Base-by-base conservation (phyloP, 805 yeast species). In the Kregervanrija fluxuum region DNA sequence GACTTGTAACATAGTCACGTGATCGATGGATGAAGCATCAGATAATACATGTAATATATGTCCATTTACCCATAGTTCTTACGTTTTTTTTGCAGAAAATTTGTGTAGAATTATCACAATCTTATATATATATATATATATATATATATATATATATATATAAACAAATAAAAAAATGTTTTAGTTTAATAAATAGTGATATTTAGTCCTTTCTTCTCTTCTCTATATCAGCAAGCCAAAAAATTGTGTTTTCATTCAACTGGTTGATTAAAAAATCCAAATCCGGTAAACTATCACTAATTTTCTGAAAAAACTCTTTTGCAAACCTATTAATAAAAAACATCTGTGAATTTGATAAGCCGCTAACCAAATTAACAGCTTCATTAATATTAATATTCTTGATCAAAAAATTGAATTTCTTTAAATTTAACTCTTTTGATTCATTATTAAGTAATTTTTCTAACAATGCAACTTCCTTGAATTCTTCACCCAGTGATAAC, bases 261-360 rank as follows among this genome's bases (percentile, higher is more conserved):
- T 80, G 75, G 6, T 73, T 74, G 14, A 71, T 61, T 37, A 86
- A 69, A 58, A 77, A 86, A 40, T 62, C 56, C 52, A 83, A 69
- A 44, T 77, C 77, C 2, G 88, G 89, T 31, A 87, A 69, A 10
- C 76, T 71, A 28, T 69, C 70, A 16, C 77, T 73, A 16, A 88
- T 75, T 52, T 79, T 81, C 38, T 67, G 64, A 64, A 91, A 91
- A 59, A 89, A 77, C 44, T 80, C 81, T 48, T 69, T 77, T 4
- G 96, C 96, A 70, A 86, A 90, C 13, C 86, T 74, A 54, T 77
- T 72, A 47, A 89, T 88, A 69, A 90, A 90, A 58, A 86, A 87
- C 31, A 86, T 63, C 65, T 90, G 97, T 13, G 90, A 86, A 50
- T 74, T 72, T 31, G 80, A 80, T 33, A 89, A 67, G 11, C 56